Evolutionary conservation across 2,329 filamentous ascomycete species (phyloP), one percentile per base, ranked within the genome.

Genomic region (Lasiodiplodia sp.): DNA sequence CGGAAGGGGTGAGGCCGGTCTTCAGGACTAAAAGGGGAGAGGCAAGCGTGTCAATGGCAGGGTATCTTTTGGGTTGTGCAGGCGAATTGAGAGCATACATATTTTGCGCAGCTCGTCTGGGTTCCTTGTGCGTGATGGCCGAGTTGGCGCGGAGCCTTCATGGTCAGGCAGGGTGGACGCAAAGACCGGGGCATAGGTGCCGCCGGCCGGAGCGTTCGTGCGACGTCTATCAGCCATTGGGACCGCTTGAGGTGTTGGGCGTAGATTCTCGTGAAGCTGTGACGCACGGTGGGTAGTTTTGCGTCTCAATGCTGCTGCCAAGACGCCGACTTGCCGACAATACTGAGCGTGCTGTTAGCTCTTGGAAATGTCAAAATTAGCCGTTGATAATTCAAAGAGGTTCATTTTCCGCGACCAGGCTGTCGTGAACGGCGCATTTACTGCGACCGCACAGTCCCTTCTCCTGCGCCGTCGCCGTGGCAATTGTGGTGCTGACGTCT

Each of bases 1-100:
- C 96, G 16, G 95, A 96, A 21, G 96, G 95, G 0, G 96, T 94
- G 4, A 98, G 88, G 28, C 94, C 94, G 10, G 95, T 97, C 79
- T 96, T 94, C 55, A 98, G 85, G 78, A 95, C 94, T 97, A 37
- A n/a, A 21, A 25, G 34, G 14, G 73, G 58, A 65, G 62, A 56
- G 56, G 52, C 37, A 21, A 25, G 21, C 34, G 12, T 74, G 60
- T 65, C 58, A 72, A 79, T 71, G 69, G 51, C 34, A 60, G 44
- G 52, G 69, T 31, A 49, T 31, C 25, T 44, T 67, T 58, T 38
- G 44, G 14, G 1, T 21, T 47, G 44, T n/a, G 53, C 16, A 10
- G 63, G 12, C 51, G 14, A 16, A n/a, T 25, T 49, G 23, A 34
- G 25, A 21, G 52, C 16, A 84, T 86, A 96, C 93, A 97, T 81